Evolutionary conservation across 1,139 yeast genomes (phyloP).

Genomic region (Taiozyma sp.): DNA sequence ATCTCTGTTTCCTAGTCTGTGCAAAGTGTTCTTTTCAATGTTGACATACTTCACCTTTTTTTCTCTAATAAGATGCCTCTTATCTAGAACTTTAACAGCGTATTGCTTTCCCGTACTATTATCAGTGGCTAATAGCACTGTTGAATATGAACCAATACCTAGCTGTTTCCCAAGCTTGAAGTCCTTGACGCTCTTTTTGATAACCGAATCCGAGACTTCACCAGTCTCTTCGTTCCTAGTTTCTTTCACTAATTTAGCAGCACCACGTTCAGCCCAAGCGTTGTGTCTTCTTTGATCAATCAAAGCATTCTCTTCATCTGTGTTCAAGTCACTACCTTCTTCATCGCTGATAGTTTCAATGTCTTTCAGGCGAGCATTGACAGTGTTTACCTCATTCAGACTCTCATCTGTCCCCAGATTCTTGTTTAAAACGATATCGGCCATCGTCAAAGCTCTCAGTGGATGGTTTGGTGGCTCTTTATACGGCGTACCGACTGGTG

Average conservation of each 20-base stretch:
- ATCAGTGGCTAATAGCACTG: slow-evolving; percentile 67
- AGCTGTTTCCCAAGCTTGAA: slow-evolving; percentile 66
- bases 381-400: slow-evolving; percentile 10
- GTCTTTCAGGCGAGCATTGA: neutral
- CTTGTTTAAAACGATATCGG: slow-evolving; percentile 19
- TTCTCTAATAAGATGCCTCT: slow-evolving; percentile 70
- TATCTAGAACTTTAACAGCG: slow-evolving; percentile 71
- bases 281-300: slow-evolving; percentile 1
- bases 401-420: slow-evolving; percentile 21
- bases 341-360: slow-evolving; percentile 4
- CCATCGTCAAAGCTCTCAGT: slow-evolving; percentile 21
- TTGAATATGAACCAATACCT: slow-evolving; percentile 82
- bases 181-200: slow-evolving; percentile 54
- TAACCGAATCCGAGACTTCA: slow-evolving; percentile 36
- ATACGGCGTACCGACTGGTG: slow-evolving; percentile 20
- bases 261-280: slow-evolving; percentile 35
- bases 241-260: slow-evolving; percentile 45
- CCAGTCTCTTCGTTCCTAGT: slow-evolving; percentile 41
- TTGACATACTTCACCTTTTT: slow-evolving; percentile 76
- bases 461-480: slow-evolving; percentile 20
- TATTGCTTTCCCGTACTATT: slow-evolving; percentile 48
- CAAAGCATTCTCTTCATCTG: slow-evolving; percentile 2
- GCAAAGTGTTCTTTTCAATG: slow-evolving; percentile 71
- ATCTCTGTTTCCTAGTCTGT: slow-evolving; percentile 59
- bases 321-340: neutral